Percentiles rank a stretch among this genome's conserved stretches.
Conservation (phyloP, 1,139 yeast species). For the Geotrichum macrosporum region DNA sequence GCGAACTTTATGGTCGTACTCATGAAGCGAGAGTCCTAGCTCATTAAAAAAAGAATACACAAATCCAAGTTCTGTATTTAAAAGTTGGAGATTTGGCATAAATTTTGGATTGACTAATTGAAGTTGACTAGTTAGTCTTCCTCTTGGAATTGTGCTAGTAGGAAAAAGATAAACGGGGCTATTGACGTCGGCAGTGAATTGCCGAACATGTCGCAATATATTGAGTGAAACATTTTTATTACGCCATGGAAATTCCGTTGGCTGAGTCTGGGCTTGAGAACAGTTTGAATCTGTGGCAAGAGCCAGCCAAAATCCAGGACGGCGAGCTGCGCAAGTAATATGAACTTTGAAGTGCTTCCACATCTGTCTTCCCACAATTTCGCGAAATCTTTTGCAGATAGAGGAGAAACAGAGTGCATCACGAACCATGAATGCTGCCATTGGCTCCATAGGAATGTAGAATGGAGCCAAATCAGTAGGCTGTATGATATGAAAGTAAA, state of each 20-base stretch:
- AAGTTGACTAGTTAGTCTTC: slow-evolving; percentile 2
- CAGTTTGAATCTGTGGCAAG: background rate
- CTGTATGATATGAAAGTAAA: slow-evolving; percentile 1
- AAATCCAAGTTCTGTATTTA: slow-evolving; percentile 1
- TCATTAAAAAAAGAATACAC: slow-evolving; percentile 7
- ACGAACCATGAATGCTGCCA: background rate
- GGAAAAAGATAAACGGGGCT: slow-evolving; percentile 1
- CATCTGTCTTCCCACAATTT: background rate
- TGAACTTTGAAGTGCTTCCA: slow-evolving; percentile 1
- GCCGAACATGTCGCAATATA: slow-evolving; percentile 2
- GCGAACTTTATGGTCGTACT: background rate
- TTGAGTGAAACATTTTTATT: slow-evolving; percentile 1
- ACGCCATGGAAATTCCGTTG: slow-evolving; percentile 4
- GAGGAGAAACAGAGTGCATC: slow-evolving; percentile 7
- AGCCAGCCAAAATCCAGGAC: slow-evolving; percentile 6
- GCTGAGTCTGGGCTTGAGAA: background rate
- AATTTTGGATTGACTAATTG: slow-evolving; percentile 3
- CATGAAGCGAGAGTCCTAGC: slow-evolving; percentile 1
- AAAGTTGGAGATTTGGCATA: slow-evolving; percentile 1
- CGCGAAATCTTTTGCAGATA: background rate
- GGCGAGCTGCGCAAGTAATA: background rate
- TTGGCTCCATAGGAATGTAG: background rate
- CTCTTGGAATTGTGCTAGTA: slow-evolving; percentile 1
- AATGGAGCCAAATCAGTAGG: background rate
- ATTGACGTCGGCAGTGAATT: slow-evolving; percentile 6